Percentiles rank a stretch among this genome's conserved stretches.
Evolutionary conservation across 2,329 filamentous ascomycete species (phyloP).

Genomic region (Akanthomyces lecanii): DNA sequence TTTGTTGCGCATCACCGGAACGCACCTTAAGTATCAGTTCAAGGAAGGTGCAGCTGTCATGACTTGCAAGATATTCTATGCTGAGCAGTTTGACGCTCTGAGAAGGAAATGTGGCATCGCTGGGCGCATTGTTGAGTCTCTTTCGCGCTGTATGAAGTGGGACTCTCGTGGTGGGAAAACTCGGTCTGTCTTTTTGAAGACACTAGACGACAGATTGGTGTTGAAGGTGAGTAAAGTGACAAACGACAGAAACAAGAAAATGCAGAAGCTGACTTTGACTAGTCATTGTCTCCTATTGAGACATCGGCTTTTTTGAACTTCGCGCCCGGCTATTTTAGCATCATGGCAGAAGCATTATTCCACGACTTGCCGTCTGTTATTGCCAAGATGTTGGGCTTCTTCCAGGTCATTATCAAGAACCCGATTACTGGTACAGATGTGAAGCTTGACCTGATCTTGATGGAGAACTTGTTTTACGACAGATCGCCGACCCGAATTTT

Average conservation of each 20-base stretch:
- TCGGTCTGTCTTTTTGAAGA: slow-evolving; percentile 95
- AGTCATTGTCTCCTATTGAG: slow-evolving; percentile 85
- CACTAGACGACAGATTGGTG: slow-evolving; percentile 87
- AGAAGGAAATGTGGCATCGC: slow-evolving; percentile 88
- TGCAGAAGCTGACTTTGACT: slow-evolving; percentile 23
- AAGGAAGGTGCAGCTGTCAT: slow-evolving; percentile 89
- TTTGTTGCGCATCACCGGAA: slow-evolving; percentile 77
- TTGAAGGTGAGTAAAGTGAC: slow-evolving; percentile 55
- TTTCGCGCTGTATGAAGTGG: slow-evolving; percentile 95
- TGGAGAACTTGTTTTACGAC: slow-evolving; percentile 98
- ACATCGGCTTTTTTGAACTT: slow-evolving; percentile 93
- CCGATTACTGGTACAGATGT: slow-evolving; percentile 86
- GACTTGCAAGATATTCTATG: slow-evolving; percentile 98
- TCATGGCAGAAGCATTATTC: slow-evolving; percentile 95
- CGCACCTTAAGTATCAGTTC: slow-evolving; percentile 94
- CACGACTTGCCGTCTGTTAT: slow-evolving; percentile 94
- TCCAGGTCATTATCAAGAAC: slow-evolving; percentile 96
- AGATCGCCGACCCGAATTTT: slow-evolving; percentile 85
- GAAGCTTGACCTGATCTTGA: slow-evolving; percentile 88
- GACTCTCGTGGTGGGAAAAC: slow-evolving; percentile 98
- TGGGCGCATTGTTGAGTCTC: slow-evolving; percentile 89
- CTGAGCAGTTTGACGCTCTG: slow-evolving; percentile 94
- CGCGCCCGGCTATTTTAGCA: slow-evolving; percentile 92
- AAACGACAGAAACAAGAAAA: slow-evolving; percentile 12
- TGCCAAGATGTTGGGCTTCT: slow-evolving; percentile 98